Evolutionary conservation across 2,329 filamentous ascomycete genomes (phyloP).

Genomic region (Penicillium verrucosum): DNA sequence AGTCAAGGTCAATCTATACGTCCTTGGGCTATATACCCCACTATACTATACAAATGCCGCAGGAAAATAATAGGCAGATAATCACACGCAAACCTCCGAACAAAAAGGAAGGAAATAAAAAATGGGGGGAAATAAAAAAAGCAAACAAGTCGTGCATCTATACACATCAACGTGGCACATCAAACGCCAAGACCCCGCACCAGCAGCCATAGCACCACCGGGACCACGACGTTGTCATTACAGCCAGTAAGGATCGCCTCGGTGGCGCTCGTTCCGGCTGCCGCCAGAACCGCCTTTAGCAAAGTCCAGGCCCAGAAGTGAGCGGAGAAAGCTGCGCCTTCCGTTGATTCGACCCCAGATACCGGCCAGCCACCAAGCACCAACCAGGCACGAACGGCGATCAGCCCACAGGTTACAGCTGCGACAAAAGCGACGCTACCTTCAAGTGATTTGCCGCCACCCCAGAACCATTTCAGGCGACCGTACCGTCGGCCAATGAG

Average conservation of each 20-base stretch:
- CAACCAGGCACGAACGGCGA: constrained; percentile 70
- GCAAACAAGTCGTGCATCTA: not conserved
- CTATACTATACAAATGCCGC: constrained; percentile 12
- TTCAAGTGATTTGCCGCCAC: constrained; percentile 91
- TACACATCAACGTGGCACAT: constrained; percentile 13
- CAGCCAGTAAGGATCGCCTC: constrained; percentile 94
- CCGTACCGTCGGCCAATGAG: constrained; percentile 85
- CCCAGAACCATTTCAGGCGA: constrained; percentile 90
- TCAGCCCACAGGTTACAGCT: constrained; percentile 73
- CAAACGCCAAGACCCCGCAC: constrained; percentile 66
- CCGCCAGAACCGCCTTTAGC: constrained; percentile 67
- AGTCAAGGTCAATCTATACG: constrained; percentile 1
- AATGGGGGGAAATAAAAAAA: not conserved
- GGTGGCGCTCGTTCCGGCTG: constrained; percentile 78
- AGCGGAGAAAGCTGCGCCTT: constrained; percentile 12
- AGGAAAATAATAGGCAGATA: constrained; percentile 1
- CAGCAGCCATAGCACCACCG: constrained; percentile 86
- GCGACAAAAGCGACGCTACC: constrained; percentile 75
- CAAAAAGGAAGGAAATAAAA: not conserved
- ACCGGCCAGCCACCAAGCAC: constrained; percentile 66
- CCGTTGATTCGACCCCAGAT: constrained; percentile 17
- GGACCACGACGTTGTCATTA: constrained; percentile 97
- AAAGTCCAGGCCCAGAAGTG: constrained; percentile 35
- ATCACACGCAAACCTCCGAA: not conserved
- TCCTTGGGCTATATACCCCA: not conserved